Conservation (phyloP, 2,329 filamentous ascomycete species). For the Furcasterigmium furcatum region DNA sequence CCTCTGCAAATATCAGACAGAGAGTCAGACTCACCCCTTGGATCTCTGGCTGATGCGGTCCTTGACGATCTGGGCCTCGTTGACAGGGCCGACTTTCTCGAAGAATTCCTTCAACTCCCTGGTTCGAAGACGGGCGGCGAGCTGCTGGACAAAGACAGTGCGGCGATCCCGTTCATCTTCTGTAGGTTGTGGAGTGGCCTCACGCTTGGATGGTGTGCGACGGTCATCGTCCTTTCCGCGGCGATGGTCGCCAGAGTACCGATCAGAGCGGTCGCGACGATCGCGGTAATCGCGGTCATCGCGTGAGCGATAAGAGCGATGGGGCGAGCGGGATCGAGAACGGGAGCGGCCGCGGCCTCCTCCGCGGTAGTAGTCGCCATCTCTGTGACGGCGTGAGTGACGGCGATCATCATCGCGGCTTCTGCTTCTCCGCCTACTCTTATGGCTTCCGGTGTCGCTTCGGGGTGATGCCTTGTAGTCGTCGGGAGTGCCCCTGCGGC, state of each 20-base stretch:
- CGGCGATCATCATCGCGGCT: conserved; percentile 75
- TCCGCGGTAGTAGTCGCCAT: conserved; percentile 65
- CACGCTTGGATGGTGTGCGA: conserved; percentile 34
- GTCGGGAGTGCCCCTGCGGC: conserved; percentile 45
- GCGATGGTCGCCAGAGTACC: conserved; percentile 35
- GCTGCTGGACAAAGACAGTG: conserved; percentile 97
- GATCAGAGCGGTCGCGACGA: conserved; percentile 41
- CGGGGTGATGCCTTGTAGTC: conserved; percentile 63
- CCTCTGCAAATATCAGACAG: conserved; percentile 13
- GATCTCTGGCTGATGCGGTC: conserved; percentile 94
- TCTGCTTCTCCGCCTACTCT: conserved; percentile 76
- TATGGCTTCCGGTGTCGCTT: conserved; percentile 77
- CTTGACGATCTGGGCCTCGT: conserved; percentile 98
- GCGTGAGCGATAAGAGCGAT: conserved; percentile 53
- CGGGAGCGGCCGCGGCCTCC: conserved; percentile 53
- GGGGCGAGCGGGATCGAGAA: conserved; percentile 70
- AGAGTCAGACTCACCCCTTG: conserved; percentile 72
- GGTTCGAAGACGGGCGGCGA: conserved; percentile 88
- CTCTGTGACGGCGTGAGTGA: conserved; percentile 70
- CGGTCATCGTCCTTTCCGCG: conserved; percentile 47
- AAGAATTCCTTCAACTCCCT: conserved; percentile 94
- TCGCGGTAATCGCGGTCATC: conserved; percentile 56
- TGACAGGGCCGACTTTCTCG: conserved; percentile 89
- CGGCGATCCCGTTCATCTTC: conserved; percentile 96
- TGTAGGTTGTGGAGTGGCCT: conserved; percentile 69